phyloP scores from a whole-genome alignment of 192 early-diverging fungal species.

The Backusella mclennaniae region DNA sequence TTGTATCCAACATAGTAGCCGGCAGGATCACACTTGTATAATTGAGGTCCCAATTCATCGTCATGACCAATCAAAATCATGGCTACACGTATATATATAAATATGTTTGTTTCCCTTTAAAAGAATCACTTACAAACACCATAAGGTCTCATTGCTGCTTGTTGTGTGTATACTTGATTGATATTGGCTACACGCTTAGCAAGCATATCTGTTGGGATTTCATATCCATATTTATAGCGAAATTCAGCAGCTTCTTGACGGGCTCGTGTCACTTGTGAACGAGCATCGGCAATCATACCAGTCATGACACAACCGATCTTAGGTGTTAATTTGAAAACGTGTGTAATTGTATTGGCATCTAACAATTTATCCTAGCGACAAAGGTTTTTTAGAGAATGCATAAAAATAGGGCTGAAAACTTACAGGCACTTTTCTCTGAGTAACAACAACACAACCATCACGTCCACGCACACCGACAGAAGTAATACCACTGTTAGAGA shows the following conservation, averaged over 20 bases:
- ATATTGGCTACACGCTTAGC: slow-evolving; percentile 98
- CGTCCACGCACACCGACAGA: slow-evolving; percentile 95
- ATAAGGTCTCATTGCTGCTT: slow-evolving; percentile 96
- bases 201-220: slow-evolving; percentile 94
- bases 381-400: not conserved
- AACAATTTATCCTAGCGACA: slow-evolving; percentile 87
- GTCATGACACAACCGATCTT: slow-evolving; percentile 98
- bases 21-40: slow-evolving; percentile 98
- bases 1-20: slow-evolving; percentile 98
- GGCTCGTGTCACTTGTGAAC: slow-evolving; percentile 90
- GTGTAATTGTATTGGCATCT: slow-evolving; percentile 90
- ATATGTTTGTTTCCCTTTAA: not conserved
- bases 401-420: slow-evolving; percentile 11
- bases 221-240: slow-evolving; percentile 98
- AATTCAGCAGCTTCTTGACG: slow-evolving; percentile 97
- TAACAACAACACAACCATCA: slow-evolving; percentile 91
- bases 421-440: slow-evolving; percentile 96
- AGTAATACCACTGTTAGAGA: slow-evolving; percentile 94
- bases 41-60: slow-evolving; percentile 93
- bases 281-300: slow-evolving; percentile 91
- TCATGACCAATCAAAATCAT: slow-evolving; percentile 98
- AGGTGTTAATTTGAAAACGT: slow-evolving; percentile 90
- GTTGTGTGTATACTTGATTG: slow-evolving; percentile 99
- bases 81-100: slow-evolving; percentile 45
- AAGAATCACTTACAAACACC: slow-evolving; percentile 78